Percentiles rank a stretch among this genome's conserved stretches.
phyloP scores from a whole-genome alignment of 495 filamentous ascomycete species.

The Penicillium tannophilum region DNA sequence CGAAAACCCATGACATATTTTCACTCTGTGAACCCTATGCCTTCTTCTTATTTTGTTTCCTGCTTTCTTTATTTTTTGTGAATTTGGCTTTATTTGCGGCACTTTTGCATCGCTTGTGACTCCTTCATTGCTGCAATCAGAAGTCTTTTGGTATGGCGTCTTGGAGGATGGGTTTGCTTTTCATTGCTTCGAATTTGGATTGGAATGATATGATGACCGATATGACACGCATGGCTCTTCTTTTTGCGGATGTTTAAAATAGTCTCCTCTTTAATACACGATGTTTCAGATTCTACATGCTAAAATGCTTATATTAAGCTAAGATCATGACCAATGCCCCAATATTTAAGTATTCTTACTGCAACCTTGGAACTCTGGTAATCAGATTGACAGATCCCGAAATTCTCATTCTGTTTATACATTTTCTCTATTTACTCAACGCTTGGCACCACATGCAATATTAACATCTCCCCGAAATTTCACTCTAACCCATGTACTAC shows the following conservation, averaged over 20 bases:
- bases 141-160: neutral
- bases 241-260: conserved; percentile 4
- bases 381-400: too few species aligned
- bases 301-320: too few species aligned
- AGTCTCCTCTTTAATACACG: conserved; percentile 16
- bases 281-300: conserved; percentile 1
- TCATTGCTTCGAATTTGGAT: neutral
- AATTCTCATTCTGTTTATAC: too few species aligned
- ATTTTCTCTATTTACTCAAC: too few species aligned
- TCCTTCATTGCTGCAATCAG: neutral
- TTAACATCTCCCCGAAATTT: neutral
- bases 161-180: neutral
- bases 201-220: conserved; percentile 23
- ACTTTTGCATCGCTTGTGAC: neutral
- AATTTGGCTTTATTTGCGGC: neutral
- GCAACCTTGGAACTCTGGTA: too few species aligned
- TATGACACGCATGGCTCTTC: conserved; percentile 13
- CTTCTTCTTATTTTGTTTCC: neutral
- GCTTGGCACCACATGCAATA: neutral
- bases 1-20: conserved; percentile 32
- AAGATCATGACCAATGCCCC: too few species aligned
- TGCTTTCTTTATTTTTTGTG: neutral
- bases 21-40: neutral
- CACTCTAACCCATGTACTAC: neutral
- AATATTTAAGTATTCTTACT: too few species aligned